These are phyloP conservation scores for Alternaria sp. DNA, from an alignment of 2,329 filamentous ascomycete genomes.

Conservation along the genomic window DNA sequence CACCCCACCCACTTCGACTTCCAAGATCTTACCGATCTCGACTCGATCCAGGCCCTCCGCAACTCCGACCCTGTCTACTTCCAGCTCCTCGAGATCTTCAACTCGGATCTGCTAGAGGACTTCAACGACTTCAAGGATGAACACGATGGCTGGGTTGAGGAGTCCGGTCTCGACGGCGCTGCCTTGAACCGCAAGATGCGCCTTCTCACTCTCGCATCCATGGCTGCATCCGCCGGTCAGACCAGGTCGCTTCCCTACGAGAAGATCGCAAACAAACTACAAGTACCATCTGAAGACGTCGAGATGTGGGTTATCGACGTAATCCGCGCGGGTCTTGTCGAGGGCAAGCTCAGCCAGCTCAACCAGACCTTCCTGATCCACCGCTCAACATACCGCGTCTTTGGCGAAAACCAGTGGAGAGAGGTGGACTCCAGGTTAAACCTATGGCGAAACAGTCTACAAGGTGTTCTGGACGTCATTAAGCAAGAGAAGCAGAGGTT, in stretches of 20 bases:
- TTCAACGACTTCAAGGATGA: constrained; percentile 96
- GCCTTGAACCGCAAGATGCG: constrained; percentile 94
- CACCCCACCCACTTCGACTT: constrained; percentile 76
- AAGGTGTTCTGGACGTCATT: constrained; percentile 80
- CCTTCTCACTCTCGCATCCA: constrained; percentile 87
- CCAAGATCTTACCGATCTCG: constrained; percentile 73
- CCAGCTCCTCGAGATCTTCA: constrained; percentile 94
- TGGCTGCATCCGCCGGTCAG: constrained; percentile 79
- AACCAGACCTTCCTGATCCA: constrained; percentile 95
- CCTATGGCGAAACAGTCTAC: constrained; percentile 86
- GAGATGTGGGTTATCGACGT: constrained; percentile 99
- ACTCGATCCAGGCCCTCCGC: constrained; percentile 84
- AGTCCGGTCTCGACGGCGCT: constrained; percentile 74
- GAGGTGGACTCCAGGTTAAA: constrained; percentile 91
- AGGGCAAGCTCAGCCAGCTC: constrained; percentile 94
- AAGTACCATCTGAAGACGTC: constrained; percentile 83
- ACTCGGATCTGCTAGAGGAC: constrained; percentile 91
- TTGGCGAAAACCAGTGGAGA: constrained; percentile 97
- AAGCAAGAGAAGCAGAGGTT: constrained; percentile 83
- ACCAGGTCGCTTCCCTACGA: constrained; percentile 89
- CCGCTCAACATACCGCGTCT: constrained; percentile 94
- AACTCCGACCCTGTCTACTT: constrained; percentile 86
- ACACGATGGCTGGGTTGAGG: constrained; percentile 84
- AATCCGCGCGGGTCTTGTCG: constrained; percentile 92
- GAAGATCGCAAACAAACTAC: constrained; percentile 83